phyloP scores from a whole-genome alignment of 345 rosid genomes.

The Crucihimalaya himalaica region DNA sequence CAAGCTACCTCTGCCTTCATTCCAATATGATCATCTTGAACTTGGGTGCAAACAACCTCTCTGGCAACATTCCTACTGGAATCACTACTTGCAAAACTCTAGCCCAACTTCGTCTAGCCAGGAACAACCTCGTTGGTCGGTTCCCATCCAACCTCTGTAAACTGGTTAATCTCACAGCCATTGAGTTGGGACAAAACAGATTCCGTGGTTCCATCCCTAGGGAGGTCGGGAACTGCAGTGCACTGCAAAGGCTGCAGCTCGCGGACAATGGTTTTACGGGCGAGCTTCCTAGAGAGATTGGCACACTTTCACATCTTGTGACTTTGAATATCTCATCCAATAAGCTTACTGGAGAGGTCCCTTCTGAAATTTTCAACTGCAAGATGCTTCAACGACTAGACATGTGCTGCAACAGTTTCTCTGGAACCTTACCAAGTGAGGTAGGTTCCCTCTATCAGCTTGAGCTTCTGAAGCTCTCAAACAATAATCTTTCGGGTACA shows the following conservation, averaged over 20 bases:
- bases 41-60: constrained; percentile 68
- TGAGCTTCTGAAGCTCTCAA: constrained; percentile 89
- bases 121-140: constrained; percentile 61
- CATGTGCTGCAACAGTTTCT: constrained; percentile 65
- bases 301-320: constrained; percentile 65
- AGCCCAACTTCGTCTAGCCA: constrained; percentile 62
- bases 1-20: constrained; percentile 61
- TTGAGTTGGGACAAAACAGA: constrained; percentile 71
- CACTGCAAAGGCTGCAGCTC: constrained; percentile 72
- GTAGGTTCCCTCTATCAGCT: constrained; percentile 68
- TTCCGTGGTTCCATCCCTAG: constrained; percentile 70
- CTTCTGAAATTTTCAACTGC: constrained; percentile 68
- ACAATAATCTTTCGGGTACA: constrained; percentile 57
- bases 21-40: constrained; percentile 59
- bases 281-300: constrained; percentile 73
- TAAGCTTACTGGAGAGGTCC: constrained; percentile 62
- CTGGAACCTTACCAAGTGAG: constrained; percentile 57
- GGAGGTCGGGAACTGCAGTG: constrained; percentile 62
- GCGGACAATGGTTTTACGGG: constrained; percentile 61
- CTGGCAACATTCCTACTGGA: constrained; percentile 66
- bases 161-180: constrained; percentile 58
- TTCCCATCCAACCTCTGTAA: constrained; percentile 73
- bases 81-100: constrained; percentile 62
- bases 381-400: constrained; percentile 86
- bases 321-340: constrained; percentile 78